Percentiles rank a stretch among this genome's conserved stretches.
Conservation (phyloP, 2,329 filamentous ascomycete genomes). For the Ampelomyces quisqualis region DNA sequence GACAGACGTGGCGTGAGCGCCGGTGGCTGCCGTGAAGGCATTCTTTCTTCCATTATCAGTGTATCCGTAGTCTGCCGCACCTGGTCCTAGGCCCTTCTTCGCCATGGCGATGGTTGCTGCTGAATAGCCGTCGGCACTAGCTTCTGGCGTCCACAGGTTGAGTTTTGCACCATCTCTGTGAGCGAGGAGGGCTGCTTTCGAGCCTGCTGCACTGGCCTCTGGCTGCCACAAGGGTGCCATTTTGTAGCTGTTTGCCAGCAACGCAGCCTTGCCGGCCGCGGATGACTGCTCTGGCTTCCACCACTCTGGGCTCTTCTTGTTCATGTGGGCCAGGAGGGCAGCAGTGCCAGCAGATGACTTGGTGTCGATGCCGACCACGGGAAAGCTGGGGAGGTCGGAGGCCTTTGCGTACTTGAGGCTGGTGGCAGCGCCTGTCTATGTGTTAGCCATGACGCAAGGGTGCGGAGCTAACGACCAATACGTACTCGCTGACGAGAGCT, state of each 20-base stretch:
- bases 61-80: slow-evolving; percentile 48
- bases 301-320: slow-evolving; percentile 63
- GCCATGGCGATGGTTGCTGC: slow-evolving; percentile 69
- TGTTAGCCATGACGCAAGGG: slow-evolving; percentile 6
- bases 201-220: slow-evolving; percentile 63
- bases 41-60: slow-evolving; percentile 58
- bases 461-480: slow-evolving; percentile 9
- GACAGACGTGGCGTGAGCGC: slow-evolving; percentile 62
- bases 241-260: slow-evolving; percentile 62
- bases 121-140: slow-evolving; percentile 60
- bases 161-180: slow-evolving; percentile 54
- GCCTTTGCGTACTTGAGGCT: slow-evolving; percentile 72
- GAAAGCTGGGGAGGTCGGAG: slow-evolving; percentile 72
- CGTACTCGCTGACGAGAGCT: slow-evolving; percentile 60
- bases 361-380: slow-evolving; percentile 62
- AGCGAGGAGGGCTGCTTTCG: slow-evolving; percentile 73
- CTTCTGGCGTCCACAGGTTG: slow-evolving; percentile 54
- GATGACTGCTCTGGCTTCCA: slow-evolving; percentile 64
- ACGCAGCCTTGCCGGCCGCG: slow-evolving; percentile 60
- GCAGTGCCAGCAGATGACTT: slow-evolving; percentile 69
- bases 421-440: slow-evolving; percentile 56
- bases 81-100: slow-evolving; percentile 50
- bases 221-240: slow-evolving; percentile 64
- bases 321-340: slow-evolving; percentile 71
- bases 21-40: slow-evolving; percentile 74